Evolutionary conservation across 1,284 basidiomycete genomes (phyloP).

Genomic region (Ceratobasidium sp.): DNA sequence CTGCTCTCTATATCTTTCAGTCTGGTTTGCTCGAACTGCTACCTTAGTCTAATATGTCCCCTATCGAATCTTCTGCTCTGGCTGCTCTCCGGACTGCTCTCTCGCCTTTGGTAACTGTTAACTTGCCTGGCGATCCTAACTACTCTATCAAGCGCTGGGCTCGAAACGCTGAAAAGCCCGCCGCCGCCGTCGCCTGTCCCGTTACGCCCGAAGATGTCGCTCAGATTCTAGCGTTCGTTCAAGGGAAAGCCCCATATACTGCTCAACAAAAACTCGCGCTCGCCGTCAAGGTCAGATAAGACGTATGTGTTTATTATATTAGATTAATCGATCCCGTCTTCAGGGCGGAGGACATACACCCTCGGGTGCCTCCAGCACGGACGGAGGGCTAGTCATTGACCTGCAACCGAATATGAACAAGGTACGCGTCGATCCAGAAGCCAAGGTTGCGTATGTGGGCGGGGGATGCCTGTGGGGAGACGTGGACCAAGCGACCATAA

Average conservation of each 20-base stretch:
- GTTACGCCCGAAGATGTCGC: slow-evolving; percentile 34
- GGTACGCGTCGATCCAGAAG: slow-evolving; percentile 37
- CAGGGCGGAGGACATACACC: slow-evolving; percentile 44
- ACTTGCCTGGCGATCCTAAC: slow-evolving; percentile 31
- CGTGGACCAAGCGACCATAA: slow-evolving; percentile 40
- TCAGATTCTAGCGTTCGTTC: slow-evolving; percentile 23
- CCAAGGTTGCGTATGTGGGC: slow-evolving; percentile 40
- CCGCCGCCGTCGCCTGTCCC: slow-evolving; percentile 6
- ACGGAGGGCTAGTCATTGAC: slow-evolving; percentile 44
- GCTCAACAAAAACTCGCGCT: slow-evolving; percentile 15
- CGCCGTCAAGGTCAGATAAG: slow-evolving; percentile 36
- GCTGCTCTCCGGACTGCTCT: slow-evolving; percentile 2
- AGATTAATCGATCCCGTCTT: not conserved
- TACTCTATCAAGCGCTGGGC: slow-evolving; percentile 43
- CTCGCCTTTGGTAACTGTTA: not conserved
- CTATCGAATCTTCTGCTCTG: slow-evolving; percentile 20
- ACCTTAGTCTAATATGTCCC: slow-evolving; percentile 1
- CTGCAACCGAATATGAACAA: slow-evolving; percentile 38
- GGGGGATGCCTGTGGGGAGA: slow-evolving; percentile 33
- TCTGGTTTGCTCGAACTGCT: no score
- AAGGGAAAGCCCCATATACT: slow-evolving; percentile 18
- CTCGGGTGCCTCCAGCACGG: slow-evolving; percentile 38
- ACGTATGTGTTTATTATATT: not conserved
- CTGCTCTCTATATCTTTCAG: no score
- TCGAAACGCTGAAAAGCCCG: slow-evolving; percentile 16